A percentile compares a stretch with the other conserved stretches of the same genome.
Conservation (phyloP, 2,329 filamentous ascomycete genomes). For the Didymella sp. region DNA sequence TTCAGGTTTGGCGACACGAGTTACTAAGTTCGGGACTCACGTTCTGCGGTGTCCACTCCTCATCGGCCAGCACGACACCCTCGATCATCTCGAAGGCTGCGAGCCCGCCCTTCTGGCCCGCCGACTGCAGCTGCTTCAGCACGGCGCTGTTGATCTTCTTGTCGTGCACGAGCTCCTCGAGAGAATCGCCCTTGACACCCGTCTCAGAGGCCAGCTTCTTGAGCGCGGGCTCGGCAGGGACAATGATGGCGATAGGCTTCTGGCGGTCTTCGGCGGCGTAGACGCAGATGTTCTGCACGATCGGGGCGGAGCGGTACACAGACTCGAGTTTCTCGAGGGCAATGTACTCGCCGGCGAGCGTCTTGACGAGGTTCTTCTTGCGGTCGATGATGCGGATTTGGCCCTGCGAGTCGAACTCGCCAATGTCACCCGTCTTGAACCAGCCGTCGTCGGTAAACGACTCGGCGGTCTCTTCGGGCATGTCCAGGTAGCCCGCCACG, state of each 20-base stretch:
- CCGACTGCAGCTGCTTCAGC: slow-evolving; percentile 72
- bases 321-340: slow-evolving; percentile 95
- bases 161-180: slow-evolving; percentile 74
- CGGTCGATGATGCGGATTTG: slow-evolving; percentile 90
- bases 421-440: slow-evolving; percentile 98
- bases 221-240: slow-evolving; percentile 63
- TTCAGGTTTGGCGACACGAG: neutral
- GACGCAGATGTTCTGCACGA: slow-evolving; percentile 86
- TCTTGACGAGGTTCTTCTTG: slow-evolving; percentile 98
- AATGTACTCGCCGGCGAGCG: slow-evolving; percentile 93
- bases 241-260: slow-evolving; percentile 84
- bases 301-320: slow-evolving; percentile 79
- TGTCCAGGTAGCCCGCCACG: slow-evolving; percentile 79
- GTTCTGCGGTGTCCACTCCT: slow-evolving; percentile 86
- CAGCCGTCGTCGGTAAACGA: slow-evolving; percentile 83
- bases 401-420: slow-evolving; percentile 81
- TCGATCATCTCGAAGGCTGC: slow-evolving; percentile 75
- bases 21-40: slow-evolving; percentile 60
- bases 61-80: slow-evolving; percentile 78
- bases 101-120: slow-evolving; percentile 71
- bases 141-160: slow-evolving; percentile 68
- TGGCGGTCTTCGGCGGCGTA: slow-evolving; percentile 77
- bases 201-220: slow-evolving; percentile 63
- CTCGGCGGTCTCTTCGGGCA: slow-evolving; percentile 82
- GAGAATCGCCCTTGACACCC: slow-evolving; percentile 67